These are phyloP conservation scores for Skeletonema grethae DNA, from an alignment of 108 stramenopile species.

Conservation along the genomic window DNA sequence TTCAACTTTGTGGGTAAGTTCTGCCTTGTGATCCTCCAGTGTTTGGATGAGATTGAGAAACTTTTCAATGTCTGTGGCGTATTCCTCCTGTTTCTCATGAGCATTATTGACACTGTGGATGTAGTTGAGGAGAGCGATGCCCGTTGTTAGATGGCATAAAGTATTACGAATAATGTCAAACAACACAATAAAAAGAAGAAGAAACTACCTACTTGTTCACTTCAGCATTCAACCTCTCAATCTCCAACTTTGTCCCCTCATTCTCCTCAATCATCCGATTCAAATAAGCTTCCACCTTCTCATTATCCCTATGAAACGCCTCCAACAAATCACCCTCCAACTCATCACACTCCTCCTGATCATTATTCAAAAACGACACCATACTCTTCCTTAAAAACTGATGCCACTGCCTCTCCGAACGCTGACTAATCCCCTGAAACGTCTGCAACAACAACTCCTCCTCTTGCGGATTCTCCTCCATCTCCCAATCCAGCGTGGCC, in stretches of 20 bases:
- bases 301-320: conserved; percentile 68
- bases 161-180: neutral
- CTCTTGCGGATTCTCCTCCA: conserved; percentile 23
- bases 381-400: conserved; percentile 81
- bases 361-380: conserved; percentile 84
- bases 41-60: conserved; percentile 80
- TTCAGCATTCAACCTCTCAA: conserved; percentile 57
- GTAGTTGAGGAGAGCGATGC: neutral
- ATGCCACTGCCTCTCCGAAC: conserved; percentile 82
- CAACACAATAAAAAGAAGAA: too few species aligned
- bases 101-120: conserved; percentile 62
- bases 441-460: conserved; percentile 47
- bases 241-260: conserved; percentile 57
- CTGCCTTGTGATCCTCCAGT: conserved; percentile 75
- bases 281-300: conserved; percentile 64
- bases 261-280: conserved; percentile 72
- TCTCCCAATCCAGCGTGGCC: conserved; percentile 40
- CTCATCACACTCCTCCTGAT: conserved; percentile 72
- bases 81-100: conserved; percentile 73
- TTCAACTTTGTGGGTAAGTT: conserved; percentile 66
- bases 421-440: conserved; percentile 55
- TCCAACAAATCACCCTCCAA: conserved; percentile 77
- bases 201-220: conserved; percentile 68
- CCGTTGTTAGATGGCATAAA: neutral
- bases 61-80: conserved; percentile 83